Conservation (phyloP, 306 rosid genomes). For the Cucumis hystrix region DNA sequence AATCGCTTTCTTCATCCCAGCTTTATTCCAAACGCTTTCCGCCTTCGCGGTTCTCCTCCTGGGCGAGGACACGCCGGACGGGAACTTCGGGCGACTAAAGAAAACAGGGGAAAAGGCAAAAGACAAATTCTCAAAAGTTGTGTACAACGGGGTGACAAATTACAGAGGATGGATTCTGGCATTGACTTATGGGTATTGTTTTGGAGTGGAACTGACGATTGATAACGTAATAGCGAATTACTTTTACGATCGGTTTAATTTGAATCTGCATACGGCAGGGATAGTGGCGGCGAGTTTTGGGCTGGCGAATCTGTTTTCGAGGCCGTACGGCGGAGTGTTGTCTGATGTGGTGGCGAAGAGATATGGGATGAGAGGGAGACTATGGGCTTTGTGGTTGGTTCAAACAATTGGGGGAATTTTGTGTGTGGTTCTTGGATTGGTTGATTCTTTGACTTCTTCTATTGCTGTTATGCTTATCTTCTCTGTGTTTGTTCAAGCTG, state of each 20-base stretch:
- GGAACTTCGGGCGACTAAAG: constrained; percentile 37
- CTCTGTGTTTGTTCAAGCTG: constrained; percentile 70
- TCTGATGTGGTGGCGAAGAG: constrained; percentile 47
- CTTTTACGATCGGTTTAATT: constrained; percentile 58
- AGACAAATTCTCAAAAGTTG: constrained; percentile 39
- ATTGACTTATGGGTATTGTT: constrained; percentile 71
- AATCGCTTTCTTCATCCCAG: constrained; percentile 67
- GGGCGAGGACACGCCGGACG: constrained; percentile 75
- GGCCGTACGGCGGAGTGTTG: constrained; percentile 68
- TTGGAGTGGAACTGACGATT: constrained; percentile 69
- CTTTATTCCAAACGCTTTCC: constrained; percentile 46
- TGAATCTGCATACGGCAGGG: constrained; percentile 64
- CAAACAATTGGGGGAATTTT: constrained; percentile 63
- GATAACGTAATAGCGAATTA: constrained; percentile 81
- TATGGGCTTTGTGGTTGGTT: constrained; percentile 60
- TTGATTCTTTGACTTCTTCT: constrained; percentile 36
- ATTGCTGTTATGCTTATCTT: constrained; percentile 57
- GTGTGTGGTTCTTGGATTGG: constrained; percentile 46
- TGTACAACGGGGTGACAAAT: constrained; percentile 36
- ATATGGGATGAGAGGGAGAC: constrained; percentile 82
- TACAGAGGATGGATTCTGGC: constrained; percentile 87
- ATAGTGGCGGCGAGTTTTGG: constrained; percentile 70
- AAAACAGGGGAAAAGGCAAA: constrained; percentile 50
- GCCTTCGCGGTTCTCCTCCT: constrained; percentile 39
- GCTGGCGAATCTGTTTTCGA: constrained; percentile 46